Evolutionary conservation across 2,329 filamentous ascomycete species (phyloP), one percentile per base, ranked within the genome.

Genomic region (Ophiocordyceps unilateralis): DNA sequence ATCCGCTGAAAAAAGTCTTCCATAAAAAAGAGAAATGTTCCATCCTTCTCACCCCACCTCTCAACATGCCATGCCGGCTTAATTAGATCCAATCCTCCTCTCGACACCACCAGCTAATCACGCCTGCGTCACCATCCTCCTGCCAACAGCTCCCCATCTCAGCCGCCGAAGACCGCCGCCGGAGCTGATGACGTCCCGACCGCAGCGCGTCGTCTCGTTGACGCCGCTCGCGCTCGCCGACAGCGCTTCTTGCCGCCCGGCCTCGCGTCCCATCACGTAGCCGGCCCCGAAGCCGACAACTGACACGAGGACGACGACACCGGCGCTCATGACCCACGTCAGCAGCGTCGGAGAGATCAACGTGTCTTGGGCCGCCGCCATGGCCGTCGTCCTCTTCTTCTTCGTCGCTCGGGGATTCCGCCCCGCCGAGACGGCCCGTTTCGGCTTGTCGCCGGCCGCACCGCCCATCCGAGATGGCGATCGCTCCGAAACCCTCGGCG

Each of bases 281-380:
- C 78, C 78, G 9, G 78, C 78, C 3, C 78, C 76, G 49, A 83
- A 82, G 2, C 77, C 77, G 28, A 82, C 76, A 1, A 80, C 78
- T 8, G 74, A 78, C 3, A 82, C 72, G 11, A 83, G 65, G 9
- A 82, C 76, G 2, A 82, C 73, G 1, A 81, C 77, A 17, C 78
- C 77, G 8, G 78, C 77, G 44, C 73, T 76, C 43, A 81, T 68
- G 6, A 78, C 74, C 74, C 76, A 81, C 0, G 76, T 76, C 41
- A 80, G 56, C 8, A 79, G 58, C 1, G 76, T 78, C 28, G 76
- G 75, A 41, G 69, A 76, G 42, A 79, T 66, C 30, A 69, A 53
- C 2, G 65, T 53, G 24, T 64, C 62, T 6, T 65, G 54, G 2
- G 53, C 51, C 4, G 56, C 48, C 2, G 55, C 47, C 14, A 59